phyloP scores from a whole-genome alignment of 2,329 filamentous ascomycete genomes.

The Podosphaera aphanis region DNA sequence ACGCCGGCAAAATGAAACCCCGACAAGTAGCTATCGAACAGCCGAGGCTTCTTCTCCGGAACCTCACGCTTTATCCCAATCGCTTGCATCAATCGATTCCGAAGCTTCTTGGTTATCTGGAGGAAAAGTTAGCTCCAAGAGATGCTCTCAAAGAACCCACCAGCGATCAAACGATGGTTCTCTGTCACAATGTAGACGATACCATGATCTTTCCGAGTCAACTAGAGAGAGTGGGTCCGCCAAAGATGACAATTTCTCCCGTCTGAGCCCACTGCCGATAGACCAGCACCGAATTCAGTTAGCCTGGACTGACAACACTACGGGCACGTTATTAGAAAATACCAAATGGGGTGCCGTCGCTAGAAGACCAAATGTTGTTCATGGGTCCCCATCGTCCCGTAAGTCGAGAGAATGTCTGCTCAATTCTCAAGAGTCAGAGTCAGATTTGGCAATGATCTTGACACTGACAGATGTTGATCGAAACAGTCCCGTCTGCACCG shows the following conservation, averaged over 20 bases:
- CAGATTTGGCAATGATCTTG: not conserved
- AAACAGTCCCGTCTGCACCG: not conserved
- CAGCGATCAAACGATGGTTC: constrained; percentile 15
- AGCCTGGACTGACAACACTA: constrained; percentile 21
- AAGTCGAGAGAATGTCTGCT: constrained; percentile 35
- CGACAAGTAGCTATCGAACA: constrained; percentile 21
- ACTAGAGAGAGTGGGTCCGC: constrained; percentile 40
- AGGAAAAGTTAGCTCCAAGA: constrained; percentile 26
- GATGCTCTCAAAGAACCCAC: constrained; percentile 20
- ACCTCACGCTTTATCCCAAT: constrained; percentile 41
- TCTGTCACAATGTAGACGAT: constrained; percentile 19
- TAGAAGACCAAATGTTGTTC: constrained; percentile 39
- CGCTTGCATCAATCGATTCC: constrained; percentile 79
- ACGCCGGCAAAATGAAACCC: constrained; percentile 20
- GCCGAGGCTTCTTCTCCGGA: constrained; percentile 26
- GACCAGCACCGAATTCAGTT: constrained; percentile 18
- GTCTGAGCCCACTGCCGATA: constrained; percentile 20
- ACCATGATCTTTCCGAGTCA: constrained; percentile 30
- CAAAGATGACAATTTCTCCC: constrained; percentile 54
- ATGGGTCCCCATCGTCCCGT: constrained; percentile 25
- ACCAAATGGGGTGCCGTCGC: constrained; percentile 16
- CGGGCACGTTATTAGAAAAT: constrained; percentile 10
- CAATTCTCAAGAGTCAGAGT: constrained; percentile 9
- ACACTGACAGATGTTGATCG: not conserved
- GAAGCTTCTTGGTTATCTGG: constrained; percentile 92